Conservation (phyloP, 2,329 filamentous ascomycete species). For the Dactylonectria estremocensis region DNA sequence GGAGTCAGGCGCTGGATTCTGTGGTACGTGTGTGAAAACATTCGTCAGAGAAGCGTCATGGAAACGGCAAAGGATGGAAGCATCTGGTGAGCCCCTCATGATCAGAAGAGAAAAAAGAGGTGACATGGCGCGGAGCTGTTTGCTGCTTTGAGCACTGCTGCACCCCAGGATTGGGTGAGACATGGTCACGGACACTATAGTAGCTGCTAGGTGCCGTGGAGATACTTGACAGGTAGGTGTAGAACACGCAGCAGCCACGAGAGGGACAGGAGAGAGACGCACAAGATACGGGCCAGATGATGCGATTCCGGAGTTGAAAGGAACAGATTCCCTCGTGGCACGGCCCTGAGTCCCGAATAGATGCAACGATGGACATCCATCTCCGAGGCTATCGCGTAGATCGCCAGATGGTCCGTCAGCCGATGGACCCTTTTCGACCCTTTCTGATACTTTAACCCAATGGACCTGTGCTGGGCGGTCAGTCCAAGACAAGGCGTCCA, state of each 20-base stretch:
- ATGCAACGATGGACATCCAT: slow-evolving; percentile 20
- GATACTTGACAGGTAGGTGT: neutral
- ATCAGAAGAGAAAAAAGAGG: too few species aligned
- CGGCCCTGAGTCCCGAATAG: neutral
- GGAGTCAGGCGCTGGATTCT: too few species aligned
- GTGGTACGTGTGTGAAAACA: neutral
- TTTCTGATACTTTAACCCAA: too few species aligned
- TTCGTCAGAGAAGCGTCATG: too few species aligned
- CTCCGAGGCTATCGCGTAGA: slow-evolving; percentile 19
- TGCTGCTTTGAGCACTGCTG: slow-evolving; percentile 34
- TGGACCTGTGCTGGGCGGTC: too few species aligned
- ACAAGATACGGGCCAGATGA: slow-evolving; percentile 20
- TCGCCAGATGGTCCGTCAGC: slow-evolving; percentile 15
- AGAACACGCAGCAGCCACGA: neutral
- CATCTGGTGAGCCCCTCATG: neutral
- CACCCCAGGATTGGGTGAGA: slow-evolving; percentile 40
- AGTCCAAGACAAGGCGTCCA: too few species aligned
- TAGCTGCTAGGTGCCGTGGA: neutral
- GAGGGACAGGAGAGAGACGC: neutral
- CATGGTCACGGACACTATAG: neutral
- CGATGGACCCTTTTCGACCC: slow-evolving; percentile 1
- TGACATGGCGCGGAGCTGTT: neutral
- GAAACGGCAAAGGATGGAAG: neutral
- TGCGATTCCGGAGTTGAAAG: slow-evolving; percentile 14
- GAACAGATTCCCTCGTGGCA: slow-evolving; percentile 5